phyloP scores from a whole-genome alignment of 2,329 filamentous ascomycete species.

The Cryoendolithus antarcticus region DNA sequence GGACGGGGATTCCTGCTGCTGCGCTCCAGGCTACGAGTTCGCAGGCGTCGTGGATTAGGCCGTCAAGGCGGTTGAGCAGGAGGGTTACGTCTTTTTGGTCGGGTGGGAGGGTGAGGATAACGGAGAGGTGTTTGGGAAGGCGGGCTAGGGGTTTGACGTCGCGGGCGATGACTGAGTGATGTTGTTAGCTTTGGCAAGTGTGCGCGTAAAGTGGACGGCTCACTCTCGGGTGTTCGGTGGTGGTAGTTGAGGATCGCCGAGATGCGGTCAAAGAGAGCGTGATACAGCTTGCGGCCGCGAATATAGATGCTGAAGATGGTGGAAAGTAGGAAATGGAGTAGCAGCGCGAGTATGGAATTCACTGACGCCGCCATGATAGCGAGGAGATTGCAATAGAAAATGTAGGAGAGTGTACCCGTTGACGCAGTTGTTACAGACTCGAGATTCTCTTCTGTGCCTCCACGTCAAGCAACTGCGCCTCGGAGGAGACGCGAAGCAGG shows the following conservation, averaged over 20 bases:
- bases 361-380: too few relatives aligned
- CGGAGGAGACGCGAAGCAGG: too few relatives aligned
- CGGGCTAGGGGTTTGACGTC: conserved; percentile 66
- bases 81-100: conserved; percentile 51
- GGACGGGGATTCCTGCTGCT: conserved; percentile 70
- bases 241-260: conserved; percentile 84
- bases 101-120: conserved; percentile 65
- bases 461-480: too few relatives aligned
- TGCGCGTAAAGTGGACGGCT: neutral
- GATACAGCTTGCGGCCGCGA: conserved; percentile 65
- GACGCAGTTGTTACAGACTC: too few relatives aligned
- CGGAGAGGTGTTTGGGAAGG: conserved; percentile 75
- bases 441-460: too few relatives aligned
- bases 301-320: conserved; percentile 76
- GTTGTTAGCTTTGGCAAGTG: neutral
- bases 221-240: conserved; percentile 73
- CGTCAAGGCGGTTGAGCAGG: conserved; percentile 43
- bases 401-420: too few relatives aligned
- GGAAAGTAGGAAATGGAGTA: conserved; percentile 54
- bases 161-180: conserved; percentile 54
- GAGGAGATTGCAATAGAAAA: too few relatives aligned
- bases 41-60: conserved; percentile 76
- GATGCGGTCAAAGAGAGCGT: conserved; percentile 63
- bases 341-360: conserved; percentile 3
- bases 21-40: conserved; percentile 91